phyloP scores from a whole-genome alignment of 768 basidiomycete genomes.

The Podaxis sp. region DNA sequence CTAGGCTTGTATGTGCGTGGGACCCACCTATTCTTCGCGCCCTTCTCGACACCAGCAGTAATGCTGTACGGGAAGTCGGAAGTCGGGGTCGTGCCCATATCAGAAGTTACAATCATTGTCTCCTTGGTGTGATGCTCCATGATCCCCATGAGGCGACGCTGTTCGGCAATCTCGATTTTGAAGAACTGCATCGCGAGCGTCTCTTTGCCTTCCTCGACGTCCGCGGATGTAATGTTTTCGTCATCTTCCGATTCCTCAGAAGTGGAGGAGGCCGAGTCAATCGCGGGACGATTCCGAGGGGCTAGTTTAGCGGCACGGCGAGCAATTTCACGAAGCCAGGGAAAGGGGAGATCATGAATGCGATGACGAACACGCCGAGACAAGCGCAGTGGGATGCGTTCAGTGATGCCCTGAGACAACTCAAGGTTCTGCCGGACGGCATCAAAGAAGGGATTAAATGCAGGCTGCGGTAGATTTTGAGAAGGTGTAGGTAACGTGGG shows the following conservation, averaged over 20 bases:
- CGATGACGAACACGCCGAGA: constrained; percentile 51
- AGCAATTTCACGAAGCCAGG: constrained; percentile 77
- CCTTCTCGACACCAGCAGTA: constrained; percentile 94
- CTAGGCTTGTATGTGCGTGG: neutral
- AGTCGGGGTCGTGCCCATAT: constrained; percentile 14
- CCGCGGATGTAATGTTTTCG: constrained; percentile 30
- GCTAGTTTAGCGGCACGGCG: constrained; percentile 39
- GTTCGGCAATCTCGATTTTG: constrained; percentile 88
- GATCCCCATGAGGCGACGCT: constrained; percentile 81
- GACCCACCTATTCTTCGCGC: constrained; percentile 82
- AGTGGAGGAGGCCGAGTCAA: constrained; percentile 24
- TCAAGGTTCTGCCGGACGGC: constrained; percentile 88
- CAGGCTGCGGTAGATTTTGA: constrained; percentile 26
- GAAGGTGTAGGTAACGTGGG: constrained; percentile 18
- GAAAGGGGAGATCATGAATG: constrained; percentile 74
- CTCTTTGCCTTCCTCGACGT: constrained; percentile 70
- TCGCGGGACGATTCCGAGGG: constrained; percentile 19
- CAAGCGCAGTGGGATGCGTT: constrained; percentile 76
- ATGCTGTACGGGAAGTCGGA: constrained; percentile 84
- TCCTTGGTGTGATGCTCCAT: constrained; percentile 89
- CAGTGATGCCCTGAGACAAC: constrained; percentile 70
- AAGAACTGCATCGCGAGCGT: constrained; percentile 92
- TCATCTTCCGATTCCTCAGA: constrained; percentile 33
- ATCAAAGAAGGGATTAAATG: constrained; percentile 93
- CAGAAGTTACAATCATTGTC: constrained; percentile 29